Evolutionary conservation across 2,329 filamentous ascomycete species (phyloP), one percentile per base, ranked within the genome.

Genomic region (Cladophialophora psammophila): DNA sequence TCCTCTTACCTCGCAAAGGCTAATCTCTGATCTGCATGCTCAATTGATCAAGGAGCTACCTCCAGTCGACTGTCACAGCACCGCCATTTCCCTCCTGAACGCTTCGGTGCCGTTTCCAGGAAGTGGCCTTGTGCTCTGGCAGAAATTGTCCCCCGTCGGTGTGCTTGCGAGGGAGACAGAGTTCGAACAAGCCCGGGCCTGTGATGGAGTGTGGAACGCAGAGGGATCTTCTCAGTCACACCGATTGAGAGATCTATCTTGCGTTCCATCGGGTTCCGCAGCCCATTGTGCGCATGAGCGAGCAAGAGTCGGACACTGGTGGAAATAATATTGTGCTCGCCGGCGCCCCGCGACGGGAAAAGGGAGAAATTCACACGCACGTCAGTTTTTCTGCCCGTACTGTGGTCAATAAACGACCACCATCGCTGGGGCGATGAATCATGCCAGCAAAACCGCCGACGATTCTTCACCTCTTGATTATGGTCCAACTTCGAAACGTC

Each of bases 191-290:
- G 64, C n/a, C 35, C 26, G 53, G 50, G 20, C 53, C 48, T 60
- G 56, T 75, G 72, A 82, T 81, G 79, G 78, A 78, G 75, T 80
- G 80, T 82, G 81, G 81, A 80, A 82, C 80, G 80, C 80, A 71
- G 74, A 81, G 81, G 79, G 80, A 80, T 82, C 80, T 79, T 74
- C 81, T 83, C 81, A 75, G 73, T 74, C 68, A 72, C 67, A 40
- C 35, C 64, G 68, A 70, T 66, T 80, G 81, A 82, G 81, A 82
- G 80, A 78, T 80, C 79, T 79, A 60, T 77, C 81, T 82, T 81
- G 81, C 81, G 80, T 83, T 83, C 80, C 80, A 82, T 82, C 78
- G 78, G 80, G 78, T 80, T 80, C 80, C 78, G 77, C 79, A 79
- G 78, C 79, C 78, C 78, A 74, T 70, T 66, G 64, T 56, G 65